Conservation (phyloP, 2,329 filamentous ascomycete species). For the Penicillium janthinellum region DNA sequence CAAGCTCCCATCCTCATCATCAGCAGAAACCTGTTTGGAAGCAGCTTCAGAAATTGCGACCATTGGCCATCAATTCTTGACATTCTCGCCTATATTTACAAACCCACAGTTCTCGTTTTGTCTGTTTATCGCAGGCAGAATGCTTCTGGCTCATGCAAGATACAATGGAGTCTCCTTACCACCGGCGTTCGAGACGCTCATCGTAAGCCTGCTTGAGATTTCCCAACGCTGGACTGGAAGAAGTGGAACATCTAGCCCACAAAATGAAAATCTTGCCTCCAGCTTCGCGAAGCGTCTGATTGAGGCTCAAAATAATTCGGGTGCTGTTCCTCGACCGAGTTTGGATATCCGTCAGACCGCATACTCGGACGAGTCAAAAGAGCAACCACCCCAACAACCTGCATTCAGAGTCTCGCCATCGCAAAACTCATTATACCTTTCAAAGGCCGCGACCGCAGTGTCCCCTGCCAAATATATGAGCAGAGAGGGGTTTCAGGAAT, state of each 20-base stretch:
- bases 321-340: not conserved
- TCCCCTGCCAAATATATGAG: not conserved
- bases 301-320: constrained; percentile 8
- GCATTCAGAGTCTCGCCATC: not conserved
- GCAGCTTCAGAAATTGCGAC: constrained; percentile 49
- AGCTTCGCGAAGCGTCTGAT: constrained; percentile 24
- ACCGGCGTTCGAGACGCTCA: constrained; percentile 36
- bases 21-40: constrained; percentile 52
- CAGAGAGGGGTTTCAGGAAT: not conserved
- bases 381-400: not conserved
- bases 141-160: constrained; percentile 44
- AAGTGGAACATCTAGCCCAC: constrained; percentile 4
- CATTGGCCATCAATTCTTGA: constrained; percentile 50
- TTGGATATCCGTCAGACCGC: not conserved
- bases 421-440: not conserved
- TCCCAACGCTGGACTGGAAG: constrained; percentile 42
- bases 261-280: constrained; percentile 20
- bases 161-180: constrained; percentile 35
- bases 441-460: not conserved
- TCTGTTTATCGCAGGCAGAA: constrained; percentile 47
- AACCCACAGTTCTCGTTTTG: constrained; percentile 50
- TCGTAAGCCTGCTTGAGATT: constrained; percentile 40
- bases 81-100: constrained; percentile 31
- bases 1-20: constrained; percentile 48
- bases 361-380: not conserved